Percentiles rank a stretch among this genome's conserved stretches.
phyloP scores from a whole-genome alignment of 2,329 filamentous ascomycete species.

The Fusarium austroafricanum region DNA sequence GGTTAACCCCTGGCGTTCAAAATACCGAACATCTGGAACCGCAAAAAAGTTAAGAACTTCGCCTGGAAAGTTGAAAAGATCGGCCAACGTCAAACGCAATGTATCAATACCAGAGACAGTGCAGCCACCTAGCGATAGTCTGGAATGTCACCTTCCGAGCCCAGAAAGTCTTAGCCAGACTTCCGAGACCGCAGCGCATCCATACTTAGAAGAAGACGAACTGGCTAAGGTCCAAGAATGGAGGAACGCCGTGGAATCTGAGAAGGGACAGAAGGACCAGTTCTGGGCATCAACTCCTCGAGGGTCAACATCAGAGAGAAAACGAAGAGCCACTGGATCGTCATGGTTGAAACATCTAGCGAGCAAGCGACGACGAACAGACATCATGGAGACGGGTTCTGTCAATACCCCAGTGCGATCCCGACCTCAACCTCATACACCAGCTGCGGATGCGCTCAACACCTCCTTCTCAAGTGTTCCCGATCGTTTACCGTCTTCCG shows the following conservation, averaged over 20 bases:
- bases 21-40: conserved; percentile 37
- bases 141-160: conserved; percentile 57
- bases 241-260: conserved; percentile 44
- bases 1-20: conserved; percentile 52
- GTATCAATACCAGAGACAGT: conserved; percentile 34
- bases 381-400: conserved; percentile 36
- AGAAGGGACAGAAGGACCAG: conserved; percentile 23
- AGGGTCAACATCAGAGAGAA: conserved; percentile 34
- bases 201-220: conserved; percentile 49
- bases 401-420: conserved; percentile 37
- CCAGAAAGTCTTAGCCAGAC: conserved; percentile 55
- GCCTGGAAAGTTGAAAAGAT: conserved; percentile 29
- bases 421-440: conserved; percentile 7
- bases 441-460: conserved; percentile 3
- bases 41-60: conserved; percentile 27
- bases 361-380: conserved; percentile 47
- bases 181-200: conserved; percentile 43
- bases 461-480: conserved; percentile 40
- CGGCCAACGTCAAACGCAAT: conserved; percentile 25
- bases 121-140: conserved; percentile 27
- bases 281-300: conserved; percentile 41
- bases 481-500: conserved; percentile 29
- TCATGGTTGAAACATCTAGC: conserved; percentile 50
- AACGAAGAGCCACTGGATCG: conserved; percentile 44
- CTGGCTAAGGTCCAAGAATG: conserved; percentile 50